Base-by-base conservation (phyloP, 2,329 filamentous ascomycete species). In the Cordyceps fumosorosea region DNA sequence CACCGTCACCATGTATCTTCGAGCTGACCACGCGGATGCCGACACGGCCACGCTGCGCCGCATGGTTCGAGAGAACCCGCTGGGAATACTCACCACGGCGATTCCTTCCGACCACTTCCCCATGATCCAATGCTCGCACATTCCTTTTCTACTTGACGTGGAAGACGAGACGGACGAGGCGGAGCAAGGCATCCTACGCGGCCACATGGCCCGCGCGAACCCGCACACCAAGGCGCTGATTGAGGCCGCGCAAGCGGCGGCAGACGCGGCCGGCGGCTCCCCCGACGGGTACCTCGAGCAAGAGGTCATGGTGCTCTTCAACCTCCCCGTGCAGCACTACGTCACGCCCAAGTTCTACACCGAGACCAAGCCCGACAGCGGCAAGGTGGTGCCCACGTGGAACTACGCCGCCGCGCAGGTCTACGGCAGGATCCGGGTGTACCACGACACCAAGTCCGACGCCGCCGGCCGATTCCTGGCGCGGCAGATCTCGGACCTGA, bases 371-470 rank as follows among this genome's bases (percentile, higher is more conserved):
- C 86, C 85, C 0, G 69, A 68, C 0, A 85, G 81, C 0, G 86
- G 80, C 12, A 89, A 89, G 66, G 86, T 89, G 0, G 87, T 88
- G 5, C 86, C 86, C 0, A 90, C 87, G 0, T 89, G 87, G 87
- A 86, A 90, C 71, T 90, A 89, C 67, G 77, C 84, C 0, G 85
- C 86, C 0, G 86, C 80, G 0, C 84, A 89, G 71, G 84, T 77
- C 0, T 89, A 89, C 66, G 87, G 87, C 1, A 78, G 71, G 1
- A 81, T 82, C 1, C 81, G 64, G 0, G 72, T 89, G 4, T 83
- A 80, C 65, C 80, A 74, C 62, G 81, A 88, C 62, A 67, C 79
- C 6, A 76, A 77, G 52, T 69, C 77, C 0, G 67, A 73, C 0
- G 76, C 79, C 24, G 82, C 83, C 0, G 68, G 69, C 0, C 63